Evolutionary conservation across 805 yeast species (phyloP).

Genomic region (Citeromyces matritensis): DNA sequence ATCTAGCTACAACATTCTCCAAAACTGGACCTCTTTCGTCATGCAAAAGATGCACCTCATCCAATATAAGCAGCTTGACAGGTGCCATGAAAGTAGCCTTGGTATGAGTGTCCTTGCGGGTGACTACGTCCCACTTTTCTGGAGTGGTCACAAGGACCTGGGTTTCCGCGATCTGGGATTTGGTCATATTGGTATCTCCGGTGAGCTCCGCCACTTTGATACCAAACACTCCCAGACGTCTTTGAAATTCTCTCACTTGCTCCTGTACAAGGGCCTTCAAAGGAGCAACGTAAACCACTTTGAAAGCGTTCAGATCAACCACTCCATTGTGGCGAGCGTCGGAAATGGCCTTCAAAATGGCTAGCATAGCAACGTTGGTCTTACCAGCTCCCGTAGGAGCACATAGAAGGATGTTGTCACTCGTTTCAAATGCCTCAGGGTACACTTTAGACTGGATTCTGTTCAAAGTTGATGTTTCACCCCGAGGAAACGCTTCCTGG

Average conservation of each 20-base stretch:
- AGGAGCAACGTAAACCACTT: constrained; percentile 87
- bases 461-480: constrained; percentile 56
- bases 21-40: constrained; percentile 93
- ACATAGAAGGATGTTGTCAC: constrained; percentile 66
- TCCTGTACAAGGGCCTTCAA: constrained; percentile 92
- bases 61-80: constrained; percentile 66
- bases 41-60: constrained; percentile 85
- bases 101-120: constrained; percentile 26
- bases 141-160: constrained; percentile 91
- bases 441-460: constrained; percentile 73
- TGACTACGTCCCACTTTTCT: constrained; percentile 96
- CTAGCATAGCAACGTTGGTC: constrained; percentile 87
- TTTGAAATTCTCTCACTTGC: constrained; percentile 78
- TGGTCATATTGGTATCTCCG: constrained; percentile 89
- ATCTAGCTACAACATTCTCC: constrained; percentile 76
- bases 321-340: constrained; percentile 25
- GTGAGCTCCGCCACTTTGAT: constrained; percentile 79
- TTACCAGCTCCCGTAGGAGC: constrained; percentile 99
- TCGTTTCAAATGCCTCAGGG: constrained; percentile 62
- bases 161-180: constrained; percentile 64
- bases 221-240: constrained; percentile 72
- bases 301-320: constrained; percentile 72
- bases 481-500: constrained; percentile 51
- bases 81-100: constrained; percentile 24
- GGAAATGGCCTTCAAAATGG: constrained; percentile 50